Base-by-base conservation (phyloP, 2,329 filamentous ascomycete genomes). In the Penicillium sp. region DNA sequence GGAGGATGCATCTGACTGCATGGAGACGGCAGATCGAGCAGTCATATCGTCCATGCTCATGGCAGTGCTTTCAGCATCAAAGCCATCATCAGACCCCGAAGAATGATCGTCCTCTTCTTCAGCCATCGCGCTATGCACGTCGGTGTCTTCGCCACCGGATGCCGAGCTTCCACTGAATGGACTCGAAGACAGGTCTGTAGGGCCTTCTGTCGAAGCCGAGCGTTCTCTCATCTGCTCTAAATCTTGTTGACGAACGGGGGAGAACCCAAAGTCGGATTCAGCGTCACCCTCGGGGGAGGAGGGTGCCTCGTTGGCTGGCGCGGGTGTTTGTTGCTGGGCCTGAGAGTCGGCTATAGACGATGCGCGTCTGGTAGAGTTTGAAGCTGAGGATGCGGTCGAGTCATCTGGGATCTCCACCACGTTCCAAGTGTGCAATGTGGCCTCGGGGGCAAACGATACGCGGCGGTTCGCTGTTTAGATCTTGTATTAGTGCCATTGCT, bases 401-500 rank as follows among this genome's bases (percentile, higher is more conserved):
- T 96, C 91, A 64, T 91, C 89, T 66, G 84, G 80, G 55, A 91
- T 87, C 64, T 97, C 92, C 39, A 96, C 82, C 48, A 93, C 91
- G 65, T 97, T 91, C 79, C 95, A 97, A 0, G 93, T 98, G 67
- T 98, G 93, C 31, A 98, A 78, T 3, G 93, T 98, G 10, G 93
- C 93, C 72, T 98, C 93, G 1, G 93, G 93, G 4, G 93, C 93
- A 70, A 98, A 98, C 0, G 92, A 97, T 29, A 98, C 93, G 65
- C 93, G 84, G 63, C 93, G 84, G 67, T 93, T 95, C 42, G 92
- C 81, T 80, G 52, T 35, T 31, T 9, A 29, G 47, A 31, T 40
- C 46, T 47, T 50, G 42, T 47, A 46, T 67, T 47, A 66, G 60
- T 42, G 29, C 20, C 20, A 12, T 15, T 40, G n/a, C 3, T 8